Base-by-base conservation (phyloP, 2,329 filamentous ascomycete species). In the Apiospora koreana region DNA sequence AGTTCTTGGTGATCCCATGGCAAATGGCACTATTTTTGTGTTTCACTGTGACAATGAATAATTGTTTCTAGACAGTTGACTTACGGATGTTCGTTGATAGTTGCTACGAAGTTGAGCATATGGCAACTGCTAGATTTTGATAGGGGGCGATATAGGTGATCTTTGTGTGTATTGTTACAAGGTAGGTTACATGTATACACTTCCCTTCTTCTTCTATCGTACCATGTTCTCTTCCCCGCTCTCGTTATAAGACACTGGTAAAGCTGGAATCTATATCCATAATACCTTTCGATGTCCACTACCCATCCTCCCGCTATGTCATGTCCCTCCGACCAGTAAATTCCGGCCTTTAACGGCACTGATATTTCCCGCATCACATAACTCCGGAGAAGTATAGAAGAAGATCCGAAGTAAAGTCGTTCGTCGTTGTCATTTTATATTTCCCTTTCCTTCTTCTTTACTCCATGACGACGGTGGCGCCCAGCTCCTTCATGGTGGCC, bases 381-480 rank as follows among this genome's bases (percentile, higher is more conserved):
- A 25, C 38, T 31, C 4, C 28, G 9, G 31, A 78, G 75, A 78
- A 77, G 77, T 79, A 78, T 76, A 79, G 72, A 71, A 68, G 76
- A 76, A 71, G 73, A 38, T 62, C 28, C 54, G 31, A 62, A 38
- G 54, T 18, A 62, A 62, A 31, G 31, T 23, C 8, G 28, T 62
- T n/a, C 31, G 31, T 62, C 28, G 9, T 38, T 62, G 28, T 21
- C 54, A 18, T 38, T 38, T 38, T 38, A 38, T 14, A 25, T 28
- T 31, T 25, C 50, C 41, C 14, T 43, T 12, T 28, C 31, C 16
- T 3, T n/a, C n/a, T n/a, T 65, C 72, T 78, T 86, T 94, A 98
- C 83, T 99, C 96, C 93, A 99, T 96, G 74, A 89, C 85, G 72
- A 94, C 95, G 74, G 93, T 94, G 74, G 92, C 96, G 75, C 96